Conservation (phyloP, 345 rosid genomes). For the Pistacia integerrima region DNA sequence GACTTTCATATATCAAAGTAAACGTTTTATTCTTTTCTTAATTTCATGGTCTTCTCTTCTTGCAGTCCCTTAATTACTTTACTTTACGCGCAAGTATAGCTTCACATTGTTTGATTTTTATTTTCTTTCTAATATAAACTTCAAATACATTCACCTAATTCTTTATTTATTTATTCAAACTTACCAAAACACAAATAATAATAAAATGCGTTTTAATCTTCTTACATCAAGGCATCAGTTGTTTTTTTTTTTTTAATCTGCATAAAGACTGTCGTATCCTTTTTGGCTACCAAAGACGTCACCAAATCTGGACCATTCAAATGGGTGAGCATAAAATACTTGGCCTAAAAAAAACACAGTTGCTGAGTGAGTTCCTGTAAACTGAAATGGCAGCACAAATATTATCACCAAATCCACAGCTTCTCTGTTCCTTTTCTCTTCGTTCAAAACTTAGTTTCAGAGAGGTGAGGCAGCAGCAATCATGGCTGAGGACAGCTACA, state of each 20-base stretch:
- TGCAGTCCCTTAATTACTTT: background rate
- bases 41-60: background rate
- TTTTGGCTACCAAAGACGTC: background rate
- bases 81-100: background rate
- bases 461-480: constrained; percentile 8
- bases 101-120: too few species aligned
- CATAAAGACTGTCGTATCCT: background rate
- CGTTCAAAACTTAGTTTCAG: constrained; percentile 21
- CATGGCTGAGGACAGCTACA: constrained; percentile 22
- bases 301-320: constrained; percentile 23
- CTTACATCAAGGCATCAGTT: too few species aligned
- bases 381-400: constrained; percentile 37
- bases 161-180: background rate
- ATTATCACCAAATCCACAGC: constrained; percentile 25
- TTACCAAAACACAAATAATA: background rate
- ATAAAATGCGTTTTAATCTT: too few species aligned
- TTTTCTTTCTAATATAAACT: too few species aligned
- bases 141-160: background rate
- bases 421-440: constrained; percentile 11
- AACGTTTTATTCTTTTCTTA: constrained; percentile 19
- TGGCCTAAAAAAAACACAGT: background rate
- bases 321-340: background rate
- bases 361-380: background rate
- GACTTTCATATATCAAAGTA: constrained; percentile 7
- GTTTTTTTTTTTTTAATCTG: background rate